Percentiles rank a stretch among this genome's conserved stretches.
These are phyloP conservation scores for Skeletonema grethae DNA, from an alignment of 108 stramenopile species.

Conservation along the genomic window DNA sequence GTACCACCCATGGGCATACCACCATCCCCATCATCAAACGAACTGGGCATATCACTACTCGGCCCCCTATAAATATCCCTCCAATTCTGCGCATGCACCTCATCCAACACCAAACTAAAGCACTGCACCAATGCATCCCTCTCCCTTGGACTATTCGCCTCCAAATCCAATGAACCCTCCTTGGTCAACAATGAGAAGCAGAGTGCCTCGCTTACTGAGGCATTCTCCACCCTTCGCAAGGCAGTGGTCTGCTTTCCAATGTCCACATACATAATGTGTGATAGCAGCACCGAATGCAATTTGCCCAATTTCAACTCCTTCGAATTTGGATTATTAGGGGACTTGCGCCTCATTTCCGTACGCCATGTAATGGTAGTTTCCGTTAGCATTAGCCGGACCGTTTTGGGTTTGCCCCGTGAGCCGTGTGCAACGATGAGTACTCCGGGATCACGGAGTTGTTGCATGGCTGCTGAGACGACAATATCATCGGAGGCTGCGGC, in stretches of 20 bases:
- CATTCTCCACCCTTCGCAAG: constrained; percentile 83
- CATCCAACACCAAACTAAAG: constrained; percentile 83
- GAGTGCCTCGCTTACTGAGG: constrained; percentile 65
- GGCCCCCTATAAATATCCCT: constrained; percentile 87
- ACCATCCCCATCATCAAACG: constrained; percentile 75
- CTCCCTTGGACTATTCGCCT: constrained; percentile 77
- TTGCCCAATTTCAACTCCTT: constrained; percentile 74
- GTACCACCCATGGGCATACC: neutral
- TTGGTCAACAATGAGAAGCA: constrained; percentile 87
- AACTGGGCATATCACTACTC: constrained; percentile 83
- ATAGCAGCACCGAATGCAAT: constrained; percentile 79
- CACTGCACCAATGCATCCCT: constrained; percentile 84
- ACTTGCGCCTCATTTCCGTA: constrained; percentile 82
- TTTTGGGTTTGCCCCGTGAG: constrained; percentile 83
- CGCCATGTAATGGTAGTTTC: constrained; percentile 85
- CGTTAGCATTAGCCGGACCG: constrained; percentile 75
- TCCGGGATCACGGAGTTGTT: constrained; percentile 66
- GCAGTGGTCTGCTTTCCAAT: constrained; percentile 89
- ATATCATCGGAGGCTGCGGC: constrained; percentile 64
- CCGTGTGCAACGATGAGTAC: constrained; percentile 86
- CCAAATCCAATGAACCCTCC: constrained; percentile 85
- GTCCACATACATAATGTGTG: constrained; percentile 90
- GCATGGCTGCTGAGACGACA: constrained; percentile 83
- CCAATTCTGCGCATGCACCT: constrained; percentile 91
- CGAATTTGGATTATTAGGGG: constrained; percentile 23